Conservation (phyloP, 768 basidiomycete species). For the Russula ochroleuca region DNA sequence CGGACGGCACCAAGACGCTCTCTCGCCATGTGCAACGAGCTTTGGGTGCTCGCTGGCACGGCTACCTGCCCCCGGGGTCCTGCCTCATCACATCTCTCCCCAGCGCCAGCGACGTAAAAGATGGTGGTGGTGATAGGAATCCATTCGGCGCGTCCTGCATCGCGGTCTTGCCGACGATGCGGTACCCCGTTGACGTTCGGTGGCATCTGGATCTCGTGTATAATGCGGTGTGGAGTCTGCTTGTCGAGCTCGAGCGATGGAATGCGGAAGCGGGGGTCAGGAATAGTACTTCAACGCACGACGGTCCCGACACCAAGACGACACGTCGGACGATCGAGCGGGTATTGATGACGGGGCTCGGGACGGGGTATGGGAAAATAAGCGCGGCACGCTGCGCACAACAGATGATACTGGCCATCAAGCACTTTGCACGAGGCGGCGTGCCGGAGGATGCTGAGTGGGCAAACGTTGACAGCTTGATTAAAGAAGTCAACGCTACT, state of each 20-base stretch:
- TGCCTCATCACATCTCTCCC: constrained; percentile 20
- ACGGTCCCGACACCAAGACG: not conserved
- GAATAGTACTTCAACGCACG: too few relatives aligned
- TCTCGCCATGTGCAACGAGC: too few relatives aligned
- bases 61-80: constrained; percentile 19
- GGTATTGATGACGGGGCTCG: constrained; percentile 28
- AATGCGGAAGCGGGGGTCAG: not conserved
- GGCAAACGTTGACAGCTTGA: not conserved
- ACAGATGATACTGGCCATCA: constrained; percentile 24
- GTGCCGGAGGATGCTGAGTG: constrained; percentile 9
- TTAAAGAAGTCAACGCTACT: constrained; percentile 16
- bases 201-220: constrained; percentile 38
- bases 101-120: not conserved
- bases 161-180: constrained; percentile 38
- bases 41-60: too few relatives aligned
- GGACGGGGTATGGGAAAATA: constrained; percentile 23
- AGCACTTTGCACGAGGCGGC: constrained; percentile 14
- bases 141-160: constrained; percentile 29
- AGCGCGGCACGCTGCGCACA: constrained; percentile 9
- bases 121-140: not conserved
- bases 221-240: constrained; percentile 35
- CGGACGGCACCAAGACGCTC: too few relatives aligned
- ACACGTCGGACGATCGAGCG: not conserved
- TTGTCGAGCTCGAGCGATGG: constrained; percentile 31
- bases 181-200: constrained; percentile 29